Base-by-base conservation (phyloP, 23 red algal genomes). In the Gracilaria vermiculophylla region DNA sequence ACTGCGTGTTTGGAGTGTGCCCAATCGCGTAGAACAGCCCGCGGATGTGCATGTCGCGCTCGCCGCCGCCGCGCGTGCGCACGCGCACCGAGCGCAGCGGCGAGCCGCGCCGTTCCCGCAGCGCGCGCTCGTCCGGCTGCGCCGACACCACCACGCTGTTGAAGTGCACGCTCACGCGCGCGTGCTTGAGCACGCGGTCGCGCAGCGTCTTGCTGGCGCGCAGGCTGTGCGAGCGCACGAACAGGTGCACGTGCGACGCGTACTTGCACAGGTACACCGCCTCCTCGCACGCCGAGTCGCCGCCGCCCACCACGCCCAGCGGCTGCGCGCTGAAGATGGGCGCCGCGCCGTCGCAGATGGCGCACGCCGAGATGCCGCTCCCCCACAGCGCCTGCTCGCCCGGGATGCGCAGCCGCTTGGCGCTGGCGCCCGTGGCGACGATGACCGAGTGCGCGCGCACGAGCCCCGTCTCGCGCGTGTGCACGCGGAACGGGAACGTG, bases 21-120 rank as follows among this genome's bases (percentile, higher is more conserved):
- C 95, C 95, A 41, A 98, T 92, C 21, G 95, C 95, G 65, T 92
- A 98, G 49, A 98, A 98, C 50, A 98, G 43, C 14, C 95, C 95
- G 36, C 77, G 72, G 55, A 92, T 83, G 17, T 36, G 44, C 42
- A 98, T 36, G 5, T 42, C 27, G 16, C 62, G 58, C 54, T 91
- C 87, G 48, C 76, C 36, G 53, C 67, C 54, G 51, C 61, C 65
- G 29, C 35, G 31, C 35, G 19, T 45, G 23, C 62, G 57, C 36
- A 94, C 75, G 15, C 54, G 74, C n/a, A 92, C 64, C 48, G 76
- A 79, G 34, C 49, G 14, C 57, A 98, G 31, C 62, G 89, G 77
- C 4, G 78, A 85, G 29, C 82, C 82, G 17, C n/a, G 52, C 23
- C 83, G 87, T 2, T 47, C 47, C n/a, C 24, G 47, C 19, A 51